Evolutionary conservation across 305 asterid genomes (phyloP).

Genomic region (Withania somnifera): DNA sequence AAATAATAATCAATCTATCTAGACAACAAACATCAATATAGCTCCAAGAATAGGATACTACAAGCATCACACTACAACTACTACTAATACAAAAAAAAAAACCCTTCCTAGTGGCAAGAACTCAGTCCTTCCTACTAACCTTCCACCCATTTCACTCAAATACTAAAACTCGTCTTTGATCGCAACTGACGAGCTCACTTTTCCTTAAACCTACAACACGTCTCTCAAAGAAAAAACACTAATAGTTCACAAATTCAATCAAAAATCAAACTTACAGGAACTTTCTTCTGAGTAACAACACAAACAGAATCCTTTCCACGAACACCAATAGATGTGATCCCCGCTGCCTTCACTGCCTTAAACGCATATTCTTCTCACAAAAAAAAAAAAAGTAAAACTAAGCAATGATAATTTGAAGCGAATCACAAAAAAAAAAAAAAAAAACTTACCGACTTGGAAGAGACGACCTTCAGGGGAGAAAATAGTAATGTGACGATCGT

Average conservation of each 20-base stretch:
- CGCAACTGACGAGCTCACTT: neutral
- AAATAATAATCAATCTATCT: too few species aligned
- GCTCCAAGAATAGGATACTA: too few species aligned
- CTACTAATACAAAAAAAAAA: too few species aligned
- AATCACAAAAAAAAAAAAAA: neutral
- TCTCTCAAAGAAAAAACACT: neutral
- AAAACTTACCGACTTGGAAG: conserved; percentile 84
- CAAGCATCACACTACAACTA: too few species aligned
- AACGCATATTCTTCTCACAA: conserved; percentile 73
- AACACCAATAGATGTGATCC: conserved; percentile 90
- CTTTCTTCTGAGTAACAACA: conserved; percentile 98
- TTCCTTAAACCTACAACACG: neutral
- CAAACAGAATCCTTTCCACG: conserved; percentile 93
- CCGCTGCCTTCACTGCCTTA: conserved; percentile 95
- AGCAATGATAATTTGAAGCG: too few species aligned
- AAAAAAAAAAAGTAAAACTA: neutral
- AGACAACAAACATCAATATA: too few species aligned
- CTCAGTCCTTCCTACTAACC: too few species aligned
- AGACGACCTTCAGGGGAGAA: conserved; percentile 99
- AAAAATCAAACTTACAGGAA: conserved; percentile 45
- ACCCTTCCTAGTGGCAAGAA: too few species aligned
- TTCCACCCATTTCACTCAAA: neutral
- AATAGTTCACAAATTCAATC: neutral
- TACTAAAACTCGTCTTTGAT: neutral
- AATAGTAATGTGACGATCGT: conserved; percentile 99